Conservation (phyloP, 371 early-diverging fungal species). For the Mortierella sp. region DNA sequence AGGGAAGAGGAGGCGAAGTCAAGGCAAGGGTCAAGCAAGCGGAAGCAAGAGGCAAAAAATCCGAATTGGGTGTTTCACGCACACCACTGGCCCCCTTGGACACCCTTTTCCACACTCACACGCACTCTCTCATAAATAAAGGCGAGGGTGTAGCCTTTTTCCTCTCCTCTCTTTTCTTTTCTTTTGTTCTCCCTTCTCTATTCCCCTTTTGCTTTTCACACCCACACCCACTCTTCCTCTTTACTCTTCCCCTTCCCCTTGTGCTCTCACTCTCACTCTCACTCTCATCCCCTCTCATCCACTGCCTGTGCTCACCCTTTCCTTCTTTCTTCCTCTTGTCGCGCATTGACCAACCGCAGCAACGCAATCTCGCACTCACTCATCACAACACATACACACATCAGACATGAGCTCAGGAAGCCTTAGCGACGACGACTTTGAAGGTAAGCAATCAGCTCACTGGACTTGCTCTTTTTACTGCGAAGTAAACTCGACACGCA, state of each 20-base stretch:
- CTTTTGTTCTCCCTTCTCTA: neutral
- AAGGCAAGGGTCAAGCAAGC: neutral
- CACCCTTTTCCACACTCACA: neutral
- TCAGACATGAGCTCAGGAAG: conserved; percentile 33
- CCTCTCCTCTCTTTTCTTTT: neutral
- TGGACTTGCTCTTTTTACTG: no score
- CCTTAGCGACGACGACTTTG: conserved; percentile 44
- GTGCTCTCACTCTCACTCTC: neutral
- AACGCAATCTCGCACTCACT: neutral
- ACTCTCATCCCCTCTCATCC: neutral
- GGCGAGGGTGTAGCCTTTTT: no score
- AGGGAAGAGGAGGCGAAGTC: neutral
- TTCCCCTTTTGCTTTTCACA: neutral
- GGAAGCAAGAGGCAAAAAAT: no score
- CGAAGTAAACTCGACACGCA: neutral
- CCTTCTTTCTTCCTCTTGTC: neutral
- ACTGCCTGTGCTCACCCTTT: neutral
- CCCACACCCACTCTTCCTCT: neutral
- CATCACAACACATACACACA: neutral
- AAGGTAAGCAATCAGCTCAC: conserved; percentile 17
- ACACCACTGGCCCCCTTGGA: conserved; percentile 1
- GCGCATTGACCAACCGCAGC: conserved; percentile 11
- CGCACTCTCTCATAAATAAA: neutral
- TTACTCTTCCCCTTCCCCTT: neutral
- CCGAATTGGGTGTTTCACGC: neutral